These are phyloP conservation scores for Scheffersomyces cryptocercus DNA, from an alignment of 1,139 yeast species.

Conservation along the genomic window DNA sequence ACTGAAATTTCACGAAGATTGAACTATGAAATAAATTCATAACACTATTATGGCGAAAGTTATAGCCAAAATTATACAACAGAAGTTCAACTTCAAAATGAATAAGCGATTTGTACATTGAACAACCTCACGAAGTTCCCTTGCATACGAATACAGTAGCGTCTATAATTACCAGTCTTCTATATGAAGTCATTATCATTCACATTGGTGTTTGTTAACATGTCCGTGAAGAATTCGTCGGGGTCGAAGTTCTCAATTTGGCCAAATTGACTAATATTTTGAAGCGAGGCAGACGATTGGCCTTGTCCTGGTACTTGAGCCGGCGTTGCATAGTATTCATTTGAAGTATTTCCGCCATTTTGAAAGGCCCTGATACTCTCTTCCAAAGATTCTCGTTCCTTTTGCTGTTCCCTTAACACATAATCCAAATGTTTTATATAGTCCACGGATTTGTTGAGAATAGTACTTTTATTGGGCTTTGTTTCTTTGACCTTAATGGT, in stretches of 20 bases:
- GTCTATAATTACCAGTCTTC: background rate
- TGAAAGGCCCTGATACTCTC: constrained; percentile 15
- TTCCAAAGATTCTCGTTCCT: constrained; percentile 22
- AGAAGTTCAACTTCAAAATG: no score
- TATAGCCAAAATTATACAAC: no score
- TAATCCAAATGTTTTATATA: constrained; percentile 58
- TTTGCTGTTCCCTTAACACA: constrained; percentile 40
- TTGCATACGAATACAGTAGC: background rate
- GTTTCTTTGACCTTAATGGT: constrained; percentile 57
- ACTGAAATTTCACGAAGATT: no score
- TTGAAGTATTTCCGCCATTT: background rate
- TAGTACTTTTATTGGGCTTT: constrained; percentile 72
- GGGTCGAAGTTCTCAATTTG: constrained; percentile 14
- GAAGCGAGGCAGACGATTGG: background rate
- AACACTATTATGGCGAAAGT: no score
- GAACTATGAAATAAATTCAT: no score
- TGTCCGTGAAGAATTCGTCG: constrained; percentile 19
- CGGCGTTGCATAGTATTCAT: background rate
- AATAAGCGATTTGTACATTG: no score
- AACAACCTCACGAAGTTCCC: no score
- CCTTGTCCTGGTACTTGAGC: background rate
- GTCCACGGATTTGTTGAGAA: constrained; percentile 67
- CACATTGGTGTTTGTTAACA: constrained; percentile 9
- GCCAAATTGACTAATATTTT: background rate
- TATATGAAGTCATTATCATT: constrained; percentile 1